Evolutionary conservation across 1,139 yeast species (phyloP).

Genomic region (Martiniozyma asiatica): DNA sequence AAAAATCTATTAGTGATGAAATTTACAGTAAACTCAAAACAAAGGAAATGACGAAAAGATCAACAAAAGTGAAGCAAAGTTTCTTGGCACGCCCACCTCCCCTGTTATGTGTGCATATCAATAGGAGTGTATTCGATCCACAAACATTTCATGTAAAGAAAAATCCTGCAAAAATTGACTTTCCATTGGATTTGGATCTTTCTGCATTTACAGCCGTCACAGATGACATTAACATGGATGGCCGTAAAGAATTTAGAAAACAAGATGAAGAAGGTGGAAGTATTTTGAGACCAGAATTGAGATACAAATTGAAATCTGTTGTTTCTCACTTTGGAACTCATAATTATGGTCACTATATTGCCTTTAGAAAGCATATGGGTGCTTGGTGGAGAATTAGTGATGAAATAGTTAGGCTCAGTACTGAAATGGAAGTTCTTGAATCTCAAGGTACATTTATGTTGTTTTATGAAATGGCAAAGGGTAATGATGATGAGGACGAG

Average conservation of each 20-base stretch:
- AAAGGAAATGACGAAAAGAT: conserved; percentile 61
- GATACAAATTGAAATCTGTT: conserved; percentile 68
- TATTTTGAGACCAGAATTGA: conserved; percentile 20
- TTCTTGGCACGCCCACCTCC: conserved; percentile 77
- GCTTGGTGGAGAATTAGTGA: conserved; percentile 95
- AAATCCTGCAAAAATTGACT: conserved; percentile 70
- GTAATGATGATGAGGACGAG: conserved; percentile 21
- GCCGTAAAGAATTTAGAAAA: conserved; percentile 60
- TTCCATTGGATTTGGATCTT: conserved; percentile 57
- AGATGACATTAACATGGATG: conserved; percentile 65
- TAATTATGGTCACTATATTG: conserved; percentile 89
- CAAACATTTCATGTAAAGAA: conserved; percentile 72
- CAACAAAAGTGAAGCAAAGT: conserved; percentile 74
- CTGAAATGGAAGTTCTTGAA: conserved; percentile 64
- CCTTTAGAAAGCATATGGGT: conserved; percentile 69
- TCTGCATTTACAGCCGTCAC: conserved; percentile 61
- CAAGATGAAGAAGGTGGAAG: conserved; percentile 29
- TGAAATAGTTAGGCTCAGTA: conserved; percentile 70
- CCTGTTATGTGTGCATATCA: conserved; percentile 71
- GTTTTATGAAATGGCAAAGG: conserved; percentile 55
- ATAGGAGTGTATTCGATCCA: conserved; percentile 86
- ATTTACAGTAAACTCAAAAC: conserved; percentile 64
- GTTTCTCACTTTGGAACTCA: conserved; percentile 91
- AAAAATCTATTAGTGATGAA: conserved; percentile 68
- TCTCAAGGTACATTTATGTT: conserved; percentile 89